A percentile compares a stretch with the other conserved stretches of the same genome.
Evolutionary conservation across 306 rosid genomes (phyloP).

Genomic region (Urtica urens): DNA sequence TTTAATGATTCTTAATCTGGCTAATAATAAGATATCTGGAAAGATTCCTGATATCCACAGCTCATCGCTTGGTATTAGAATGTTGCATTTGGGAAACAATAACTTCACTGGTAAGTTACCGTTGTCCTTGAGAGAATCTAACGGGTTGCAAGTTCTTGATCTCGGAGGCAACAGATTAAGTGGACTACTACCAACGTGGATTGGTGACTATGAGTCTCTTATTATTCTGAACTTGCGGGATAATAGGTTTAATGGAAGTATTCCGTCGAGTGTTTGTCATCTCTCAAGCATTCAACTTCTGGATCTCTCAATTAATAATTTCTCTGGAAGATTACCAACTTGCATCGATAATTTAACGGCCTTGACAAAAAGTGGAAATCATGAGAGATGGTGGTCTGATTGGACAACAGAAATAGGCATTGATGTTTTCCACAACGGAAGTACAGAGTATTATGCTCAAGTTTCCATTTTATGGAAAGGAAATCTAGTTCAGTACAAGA

Average conservation of each 20-base stretch:
- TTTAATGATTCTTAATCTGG: background rate
- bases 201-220: conserved; percentile 2
- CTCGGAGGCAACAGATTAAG: conserved; percentile 12
- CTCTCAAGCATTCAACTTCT: conserved; percentile 5
- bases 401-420: background rate
- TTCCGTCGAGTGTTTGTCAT: background rate
- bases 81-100: background rate
- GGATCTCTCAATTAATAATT: conserved; percentile 13
- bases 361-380: background rate
- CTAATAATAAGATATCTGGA: conserved; percentile 6
- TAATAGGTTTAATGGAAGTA: conserved; percentile 10
- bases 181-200: conserved; percentile 14
- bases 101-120: conserved; percentile 6
- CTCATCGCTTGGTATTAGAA: background rate
- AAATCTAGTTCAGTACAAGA: background rate
- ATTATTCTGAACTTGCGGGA: background rate
- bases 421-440: background rate
- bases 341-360: conserved; percentile 4
- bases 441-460: background rate
- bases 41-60: background rate
- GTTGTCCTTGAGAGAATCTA: conserved; percentile 3
- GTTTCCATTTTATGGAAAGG: conserved; percentile 5
- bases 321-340: conserved; percentile 7
- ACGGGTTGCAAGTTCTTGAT: background rate
- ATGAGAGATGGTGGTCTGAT: background rate